Evolutionary conservation across 2,329 filamentous ascomycete species (phyloP).

Genomic region (Colletotrichum spaethianum): DNA sequence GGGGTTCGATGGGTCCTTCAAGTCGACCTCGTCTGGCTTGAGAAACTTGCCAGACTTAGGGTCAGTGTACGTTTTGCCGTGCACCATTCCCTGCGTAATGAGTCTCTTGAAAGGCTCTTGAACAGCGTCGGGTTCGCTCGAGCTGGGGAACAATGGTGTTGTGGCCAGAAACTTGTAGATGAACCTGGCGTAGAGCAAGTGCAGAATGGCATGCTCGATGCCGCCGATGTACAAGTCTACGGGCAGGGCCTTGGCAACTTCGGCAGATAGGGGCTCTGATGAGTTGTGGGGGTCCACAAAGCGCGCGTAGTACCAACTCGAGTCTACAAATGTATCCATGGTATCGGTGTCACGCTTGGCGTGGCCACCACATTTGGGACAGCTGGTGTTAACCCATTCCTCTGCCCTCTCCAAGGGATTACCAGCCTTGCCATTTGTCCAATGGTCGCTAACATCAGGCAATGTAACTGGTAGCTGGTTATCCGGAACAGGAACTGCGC

Average conservation of each 20-base stretch:
- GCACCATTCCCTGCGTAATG: conserved; percentile 93
- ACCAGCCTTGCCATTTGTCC: conserved; percentile 77
- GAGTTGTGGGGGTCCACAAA: conserved; percentile 81
- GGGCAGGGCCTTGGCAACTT: conserved; percentile 73
- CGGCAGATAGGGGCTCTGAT: conserved; percentile 72
- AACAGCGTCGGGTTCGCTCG: conserved; percentile 50
- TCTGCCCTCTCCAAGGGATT: conserved; percentile 82
- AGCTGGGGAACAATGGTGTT: conserved; percentile 62
- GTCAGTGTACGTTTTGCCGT: conserved; percentile 86
- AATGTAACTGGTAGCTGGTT: conserved; percentile 83
- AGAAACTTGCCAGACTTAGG: conserved; percentile 83
- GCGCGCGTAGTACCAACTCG: conserved; percentile 92
- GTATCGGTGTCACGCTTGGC: conserved; percentile 91
- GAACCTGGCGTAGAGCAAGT: conserved; percentile 90
- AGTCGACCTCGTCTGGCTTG: conserved; percentile 80
- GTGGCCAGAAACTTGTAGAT: conserved; percentile 87
- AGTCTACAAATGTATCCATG: conserved; percentile 97
- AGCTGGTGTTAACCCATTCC: conserved; percentile 82
- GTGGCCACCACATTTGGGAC: conserved; percentile 78
- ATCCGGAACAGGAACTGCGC: conserved; percentile 82
- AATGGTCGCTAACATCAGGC: conserved; percentile 78
- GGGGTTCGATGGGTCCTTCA: conserved; percentile 69
- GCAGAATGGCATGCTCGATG: conserved; percentile 91
- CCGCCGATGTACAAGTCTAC: conserved; percentile 93
- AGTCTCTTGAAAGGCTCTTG: conserved; percentile 87